Evolutionary conservation across 257 asterid genomes (phyloP), one percentile per base, ranked within the genome.

Genomic region (Petunia secreta): DNA sequence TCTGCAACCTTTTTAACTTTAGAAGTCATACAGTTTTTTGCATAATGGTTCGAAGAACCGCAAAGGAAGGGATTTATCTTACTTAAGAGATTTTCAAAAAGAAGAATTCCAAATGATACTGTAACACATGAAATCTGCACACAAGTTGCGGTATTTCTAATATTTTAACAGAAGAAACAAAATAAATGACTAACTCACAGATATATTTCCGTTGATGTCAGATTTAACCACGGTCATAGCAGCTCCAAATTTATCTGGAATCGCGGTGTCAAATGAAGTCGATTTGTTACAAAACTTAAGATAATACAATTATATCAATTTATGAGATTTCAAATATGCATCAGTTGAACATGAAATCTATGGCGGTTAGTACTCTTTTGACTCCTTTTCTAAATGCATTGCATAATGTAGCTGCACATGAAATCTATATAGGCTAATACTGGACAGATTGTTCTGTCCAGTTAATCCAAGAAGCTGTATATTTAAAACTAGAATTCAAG

Each of bases 151-250:
- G 8, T 25, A 41, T 2, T 76, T 41, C 25, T n/a, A 57, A 16
- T 10, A 77, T 3, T 57, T 9, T n/a, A 5, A 13, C 55, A 16
- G 55, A 58, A 59, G 68, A 15, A 74, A 36, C 43, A 34, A 77
- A 37, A 16, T 41, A 9, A 43, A 78, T 78, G 41, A n/a, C 62
- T 10, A 73, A 78, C 92, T 87, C 80, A 92, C 98, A 76, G 94
- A 77, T 74, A 92, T 92, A 83, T 92, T 94, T 57, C 97, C 97
- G 50, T 79, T 83, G 76, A 94, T 86, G 65, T 94, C 98, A 16
- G 90, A 86, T 87, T 92, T 94, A 78, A 94, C 98, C 58, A 92
- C 84, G 34, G 90, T 79, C 97, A 94, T 94, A 9, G 97, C 91
- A 39, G 97, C 85, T 41, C 98, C 98, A 80, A 91, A 90, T 89